Evolutionary conservation across 106 monocot species (phyloP).

Genomic region (Dendrobium huoshanense): DNA sequence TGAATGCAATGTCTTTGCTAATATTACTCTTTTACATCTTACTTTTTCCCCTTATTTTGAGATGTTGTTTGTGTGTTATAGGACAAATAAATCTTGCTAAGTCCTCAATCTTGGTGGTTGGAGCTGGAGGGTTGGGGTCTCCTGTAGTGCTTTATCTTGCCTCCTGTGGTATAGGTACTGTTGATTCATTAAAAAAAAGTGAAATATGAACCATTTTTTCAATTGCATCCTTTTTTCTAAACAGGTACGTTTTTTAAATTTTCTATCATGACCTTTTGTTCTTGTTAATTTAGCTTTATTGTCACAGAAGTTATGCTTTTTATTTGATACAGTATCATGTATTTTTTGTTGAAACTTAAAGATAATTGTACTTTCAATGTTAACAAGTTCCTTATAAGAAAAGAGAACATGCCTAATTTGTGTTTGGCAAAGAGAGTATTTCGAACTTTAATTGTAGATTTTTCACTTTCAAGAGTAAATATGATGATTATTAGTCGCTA

Average conservation of each 20-base stretch:
- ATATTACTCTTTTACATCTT: not conserved
- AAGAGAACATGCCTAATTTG: not conserved
- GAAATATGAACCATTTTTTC: not conserved
- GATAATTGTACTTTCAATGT: not conserved
- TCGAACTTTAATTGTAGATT: not conserved
- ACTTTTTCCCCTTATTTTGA: not conserved
- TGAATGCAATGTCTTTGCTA: not conserved
- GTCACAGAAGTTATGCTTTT: not conserved
- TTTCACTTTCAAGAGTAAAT: not conserved
- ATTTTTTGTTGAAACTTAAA: not conserved
- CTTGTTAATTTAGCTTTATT: not conserved
- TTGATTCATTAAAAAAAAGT: not conserved
- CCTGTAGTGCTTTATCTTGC: constrained; percentile 89
- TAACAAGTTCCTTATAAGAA: not conserved
- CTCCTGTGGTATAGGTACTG: constrained; percentile 84
- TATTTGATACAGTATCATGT: not conserved
- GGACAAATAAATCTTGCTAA: constrained; percentile 66
- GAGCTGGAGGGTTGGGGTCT: constrained; percentile 97
- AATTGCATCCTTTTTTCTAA: not conserved
- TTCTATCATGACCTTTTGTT: not conserved
- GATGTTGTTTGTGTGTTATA: constrained; percentile 13
- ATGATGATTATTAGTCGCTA: not conserved
- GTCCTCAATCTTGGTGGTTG: constrained; percentile 88
- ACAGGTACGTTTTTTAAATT: not conserved
- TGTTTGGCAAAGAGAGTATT: not conserved